Conservation (phyloP, 495 filamentous ascomycete genomes). For the Staphylotrichum longicolle region DNA sequence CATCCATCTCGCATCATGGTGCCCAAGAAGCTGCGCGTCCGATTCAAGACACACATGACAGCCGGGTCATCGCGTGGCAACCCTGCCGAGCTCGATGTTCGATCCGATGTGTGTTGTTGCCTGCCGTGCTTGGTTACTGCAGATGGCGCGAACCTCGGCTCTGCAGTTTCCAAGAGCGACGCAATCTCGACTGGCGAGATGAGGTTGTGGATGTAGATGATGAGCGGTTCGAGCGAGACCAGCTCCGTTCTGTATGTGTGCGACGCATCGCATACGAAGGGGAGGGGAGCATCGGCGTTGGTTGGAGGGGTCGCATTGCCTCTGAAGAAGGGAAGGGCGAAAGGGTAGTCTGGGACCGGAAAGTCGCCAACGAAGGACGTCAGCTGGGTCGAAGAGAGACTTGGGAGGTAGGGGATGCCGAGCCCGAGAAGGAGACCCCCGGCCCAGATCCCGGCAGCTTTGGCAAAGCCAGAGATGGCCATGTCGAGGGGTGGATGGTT, state of each 20-base stretch:
- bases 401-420: slow-evolving; percentile 25
- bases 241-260: slow-evolving; percentile 45
- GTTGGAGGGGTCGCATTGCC: background rate
- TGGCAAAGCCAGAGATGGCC: slow-evolving; percentile 11
- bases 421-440: slow-evolving; percentile 28
- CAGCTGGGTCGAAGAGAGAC: slow-evolving; percentile 22
- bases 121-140: slow-evolving; percentile 41
- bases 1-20: slow-evolving; percentile 43
- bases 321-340: slow-evolving; percentile 25
- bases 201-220: slow-evolving; percentile 48
- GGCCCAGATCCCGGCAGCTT: slow-evolving; percentile 27
- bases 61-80: slow-evolving; percentile 42
- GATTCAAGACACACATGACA: slow-evolving; percentile 43
- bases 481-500: slow-evolving; percentile 10
- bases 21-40: slow-evolving; percentile 45
- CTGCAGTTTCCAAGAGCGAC: slow-evolving; percentile 39
- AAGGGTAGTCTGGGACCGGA: slow-evolving; percentile 25
- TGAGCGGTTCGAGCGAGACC: slow-evolving; percentile 46
- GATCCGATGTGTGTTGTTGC: slow-evolving; percentile 35
- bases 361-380: slow-evolving; percentile 27
- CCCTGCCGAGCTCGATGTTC: slow-evolving; percentile 46
- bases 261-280: slow-evolving; percentile 31
- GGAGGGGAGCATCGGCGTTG: background rate
- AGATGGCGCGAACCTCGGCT: slow-evolving; percentile 42
- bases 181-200: slow-evolving; percentile 38